Evolutionary conservation across 352 stramenopile species (phyloP), one percentile per base, ranked within the genome.

Genomic region (Phytophthora ramorum): DNA sequence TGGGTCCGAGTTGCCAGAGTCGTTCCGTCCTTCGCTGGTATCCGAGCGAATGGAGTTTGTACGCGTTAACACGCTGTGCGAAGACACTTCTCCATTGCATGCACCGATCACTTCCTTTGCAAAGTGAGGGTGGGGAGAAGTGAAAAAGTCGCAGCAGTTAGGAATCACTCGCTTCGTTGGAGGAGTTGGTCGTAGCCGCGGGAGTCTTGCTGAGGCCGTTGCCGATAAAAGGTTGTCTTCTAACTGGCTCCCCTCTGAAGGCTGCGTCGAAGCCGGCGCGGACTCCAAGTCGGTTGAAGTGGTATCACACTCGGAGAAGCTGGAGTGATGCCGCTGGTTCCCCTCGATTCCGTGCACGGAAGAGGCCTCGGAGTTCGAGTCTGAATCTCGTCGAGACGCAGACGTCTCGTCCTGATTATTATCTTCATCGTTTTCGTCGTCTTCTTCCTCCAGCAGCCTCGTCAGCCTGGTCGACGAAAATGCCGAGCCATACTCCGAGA

Each of bases 61-160:
- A 28, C 56, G 49, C 10, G 35, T 41, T 0, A 30, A 43, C 17
- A 40, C 22, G 20, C 22, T 56, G 19, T 58, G n/a, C 12, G 48
- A 50, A 10, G 49, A 38, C 20, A 50, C 60, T 10, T 67, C 51
- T 54, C 10, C 35, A 45, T 66, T 56, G n/a, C n/a, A n/a, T n/a
- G n/a, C n/a, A 12, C 58, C 70, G 32, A 78, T 66, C 32, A 55
- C 50, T 35, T 75, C 66, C 49, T 78, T 78, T 22, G 51, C 45
- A 19, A 70, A 78, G 40, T 78, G 70, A 49, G 66, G 70, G 35
- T 75, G 66, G 12, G 70, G 60, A 0, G 70, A 78, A 12, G 70
- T 67, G 46, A 75, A 78, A 40, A 54, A 75, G 40, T 78, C 70
- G 44, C 70, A 78, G 66, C 70, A 78, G 17, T 78, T 75, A 16